A percentile compares a stretch with the other conserved stretches of the same genome.
phyloP scores from a whole-genome alignment of 352 stramenopile species.

The Pythium monospermum region DNA sequence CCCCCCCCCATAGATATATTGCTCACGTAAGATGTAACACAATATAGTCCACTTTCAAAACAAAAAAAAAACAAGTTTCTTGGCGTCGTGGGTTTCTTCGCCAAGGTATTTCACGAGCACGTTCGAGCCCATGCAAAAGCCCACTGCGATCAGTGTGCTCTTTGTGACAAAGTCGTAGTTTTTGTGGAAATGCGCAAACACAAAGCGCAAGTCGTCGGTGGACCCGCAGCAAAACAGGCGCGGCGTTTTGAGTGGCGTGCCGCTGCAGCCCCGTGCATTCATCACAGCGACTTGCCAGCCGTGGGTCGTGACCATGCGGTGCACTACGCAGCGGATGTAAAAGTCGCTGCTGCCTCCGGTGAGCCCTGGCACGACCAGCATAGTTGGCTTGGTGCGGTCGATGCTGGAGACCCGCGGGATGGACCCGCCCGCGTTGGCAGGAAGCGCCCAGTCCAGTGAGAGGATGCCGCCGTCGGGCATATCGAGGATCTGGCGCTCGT shows the following conservation, averaged over 20 bases:
- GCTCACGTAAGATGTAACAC: too few species aligned
- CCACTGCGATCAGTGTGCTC: slow-evolving; percentile 37
- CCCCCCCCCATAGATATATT: too few species aligned
- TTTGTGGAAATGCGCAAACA: slow-evolving; percentile 28
- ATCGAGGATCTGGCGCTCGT: slow-evolving; percentile 54
- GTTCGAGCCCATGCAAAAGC: slow-evolving; percentile 71
- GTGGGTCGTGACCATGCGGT: slow-evolving; percentile 25
- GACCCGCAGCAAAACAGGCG: slow-evolving; percentile 68
- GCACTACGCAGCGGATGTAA: slow-evolving; percentile 55
- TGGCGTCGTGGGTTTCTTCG: slow-evolving; percentile 33
- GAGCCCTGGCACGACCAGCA: slow-evolving; percentile 52
- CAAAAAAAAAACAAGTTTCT: too few species aligned
- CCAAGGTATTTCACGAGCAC: slow-evolving; percentile 74
- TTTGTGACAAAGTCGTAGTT: slow-evolving; percentile 38
- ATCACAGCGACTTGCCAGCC: slow-evolving; percentile 72
- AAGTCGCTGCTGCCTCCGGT: slow-evolving; percentile 56
- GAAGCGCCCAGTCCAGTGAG: slow-evolving; percentile 68
- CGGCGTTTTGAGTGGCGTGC: slow-evolving; percentile 44
- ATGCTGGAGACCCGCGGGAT: slow-evolving; percentile 24
- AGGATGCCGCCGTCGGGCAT: slow-evolving; percentile 61
- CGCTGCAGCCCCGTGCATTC: slow-evolving; percentile 59
- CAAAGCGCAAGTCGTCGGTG: slow-evolving; percentile 57
- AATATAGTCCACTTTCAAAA: too few species aligned
- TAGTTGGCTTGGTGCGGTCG: slow-evolving; percentile 29
- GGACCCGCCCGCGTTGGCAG: slow-evolving; percentile 14